Evolutionary conservation across 1,139 yeast genomes (phyloP).

Genomic region (Kluyveromyces sp.): DNA sequence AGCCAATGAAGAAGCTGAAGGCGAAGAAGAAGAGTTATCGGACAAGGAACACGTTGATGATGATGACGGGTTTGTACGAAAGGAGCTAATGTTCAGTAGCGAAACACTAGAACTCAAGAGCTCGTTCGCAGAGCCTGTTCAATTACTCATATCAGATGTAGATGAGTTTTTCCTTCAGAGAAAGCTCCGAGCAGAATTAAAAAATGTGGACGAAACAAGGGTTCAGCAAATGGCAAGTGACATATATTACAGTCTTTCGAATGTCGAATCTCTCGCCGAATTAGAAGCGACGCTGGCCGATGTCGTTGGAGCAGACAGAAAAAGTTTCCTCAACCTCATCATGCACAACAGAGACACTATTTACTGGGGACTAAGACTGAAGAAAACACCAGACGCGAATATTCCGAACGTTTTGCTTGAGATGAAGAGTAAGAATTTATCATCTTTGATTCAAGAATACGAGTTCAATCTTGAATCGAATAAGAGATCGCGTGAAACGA

Average conservation of each 20-base stretch:
- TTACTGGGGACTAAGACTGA: slow-evolving; percentile 47
- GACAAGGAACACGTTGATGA: slow-evolving; percentile 25
- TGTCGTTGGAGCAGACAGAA: slow-evolving; percentile 42
- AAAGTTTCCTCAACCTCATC: slow-evolving; percentile 26
- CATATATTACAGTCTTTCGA: slow-evolving; percentile 15
- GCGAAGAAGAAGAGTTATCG: slow-evolving; percentile 25
- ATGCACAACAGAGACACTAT: slow-evolving; percentile 48
- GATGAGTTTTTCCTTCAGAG: slow-evolving; percentile 49
- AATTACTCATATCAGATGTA: slow-evolving; percentile 33
- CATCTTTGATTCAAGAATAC: slow-evolving; percentile 2
- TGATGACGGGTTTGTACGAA: slow-evolving; percentile 16
- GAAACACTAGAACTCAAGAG: neutral
- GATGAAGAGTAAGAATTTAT: slow-evolving; percentile 32
- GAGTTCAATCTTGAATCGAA: too few relatives aligned
- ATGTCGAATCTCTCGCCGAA: slow-evolving; percentile 8
- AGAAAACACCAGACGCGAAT: slow-evolving; percentile 36
- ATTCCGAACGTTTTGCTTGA: slow-evolving; percentile 30
- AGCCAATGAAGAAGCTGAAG: slow-evolving; percentile 19
- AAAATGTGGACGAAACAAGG: slow-evolving; percentile 35
- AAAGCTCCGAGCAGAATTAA: slow-evolving; percentile 33
- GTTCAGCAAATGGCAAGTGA: slow-evolving; percentile 32
- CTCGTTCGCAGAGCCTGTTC: slow-evolving; percentile 11
- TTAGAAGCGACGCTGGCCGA: slow-evolving; percentile 31
- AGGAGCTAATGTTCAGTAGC: neutral
- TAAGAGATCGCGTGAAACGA: too few relatives aligned